A percentile compares a stretch with the other conserved stretches of the same genome.
phyloP scores from a whole-genome alignment of 2,329 filamentous ascomycete species.

The Penicillium sp. region DNA sequence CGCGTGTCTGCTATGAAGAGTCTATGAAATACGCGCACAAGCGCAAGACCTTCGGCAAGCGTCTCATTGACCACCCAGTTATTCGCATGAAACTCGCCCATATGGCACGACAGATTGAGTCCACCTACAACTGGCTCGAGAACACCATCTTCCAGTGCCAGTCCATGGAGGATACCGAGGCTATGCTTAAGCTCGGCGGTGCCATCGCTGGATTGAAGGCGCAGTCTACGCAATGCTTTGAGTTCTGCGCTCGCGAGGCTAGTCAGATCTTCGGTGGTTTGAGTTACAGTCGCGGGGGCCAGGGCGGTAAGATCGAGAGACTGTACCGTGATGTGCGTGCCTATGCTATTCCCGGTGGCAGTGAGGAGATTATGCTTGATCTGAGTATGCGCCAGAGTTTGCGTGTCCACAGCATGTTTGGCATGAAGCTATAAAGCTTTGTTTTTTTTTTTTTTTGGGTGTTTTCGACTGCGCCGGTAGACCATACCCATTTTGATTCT shows the following conservation, averaged over 20 bases:
- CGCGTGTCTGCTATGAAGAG: slow-evolving; percentile 95
- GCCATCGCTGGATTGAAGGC: slow-evolving; percentile 93
- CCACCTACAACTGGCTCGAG: slow-evolving; percentile 95
- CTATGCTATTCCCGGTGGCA: slow-evolving; percentile 93
- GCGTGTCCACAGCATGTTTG: slow-evolving; percentile 82
- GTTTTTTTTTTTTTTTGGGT: not conserved
- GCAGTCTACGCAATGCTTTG: slow-evolving; percentile 88
- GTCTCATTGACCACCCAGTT: slow-evolving; percentile 92
- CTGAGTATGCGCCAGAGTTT: slow-evolving; percentile 88
- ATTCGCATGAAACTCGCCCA: slow-evolving; percentile 97
- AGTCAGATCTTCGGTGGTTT: slow-evolving; percentile 96
- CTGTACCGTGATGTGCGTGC: slow-evolving; percentile 93
- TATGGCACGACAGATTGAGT: slow-evolving; percentile 97
- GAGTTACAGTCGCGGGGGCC: slow-evolving; percentile 86
- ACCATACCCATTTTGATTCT: not conserved
- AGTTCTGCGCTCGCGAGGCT: slow-evolving; percentile 95
- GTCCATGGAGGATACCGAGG: slow-evolving; percentile 89
- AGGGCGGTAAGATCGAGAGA: slow-evolving; percentile 92
- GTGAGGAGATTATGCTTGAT: slow-evolving; percentile 98
- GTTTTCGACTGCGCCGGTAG: slow-evolving; percentile 4
- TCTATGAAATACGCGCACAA: slow-evolving; percentile 96
- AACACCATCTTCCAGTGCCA: slow-evolving; percentile 90
- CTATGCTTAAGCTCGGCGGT: slow-evolving; percentile 92
- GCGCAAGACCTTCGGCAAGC: slow-evolving; percentile 93
- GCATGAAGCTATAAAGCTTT: slow-evolving; percentile 75